Evolutionary conservation across 2,329 filamentous ascomycete species (phyloP).

Genomic region (Lecanicillium sp.): DNA sequence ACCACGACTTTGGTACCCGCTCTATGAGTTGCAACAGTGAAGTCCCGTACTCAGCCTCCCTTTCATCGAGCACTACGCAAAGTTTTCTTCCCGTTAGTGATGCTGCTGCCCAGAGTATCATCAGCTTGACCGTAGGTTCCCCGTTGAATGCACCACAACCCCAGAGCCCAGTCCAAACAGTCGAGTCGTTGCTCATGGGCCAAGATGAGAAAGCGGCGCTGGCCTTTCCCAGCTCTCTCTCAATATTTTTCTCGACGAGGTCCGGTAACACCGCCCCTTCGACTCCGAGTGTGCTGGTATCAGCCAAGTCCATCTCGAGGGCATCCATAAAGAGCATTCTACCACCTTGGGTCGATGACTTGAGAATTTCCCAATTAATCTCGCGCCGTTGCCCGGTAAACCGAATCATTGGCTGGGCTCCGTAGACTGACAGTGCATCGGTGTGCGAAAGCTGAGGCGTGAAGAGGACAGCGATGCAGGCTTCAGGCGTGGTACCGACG

Average conservation of each 20-base stretch:
- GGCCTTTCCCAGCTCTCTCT: conserved; percentile 27
- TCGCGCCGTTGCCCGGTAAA: conserved; percentile 26
- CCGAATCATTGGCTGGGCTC: conserved; percentile 25
- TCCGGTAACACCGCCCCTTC: conserved; percentile 21
- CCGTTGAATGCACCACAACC: conserved; percentile 32
- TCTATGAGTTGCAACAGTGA: conserved; percentile 16
- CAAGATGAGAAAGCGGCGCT: conserved; percentile 23
- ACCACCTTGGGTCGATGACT: conserved; percentile 18
- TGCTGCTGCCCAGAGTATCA: conserved; percentile 28
- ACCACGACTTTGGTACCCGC: conserved; percentile 5
- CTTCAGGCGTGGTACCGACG: conserved; percentile 29
- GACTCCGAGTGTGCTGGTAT: conserved; percentile 1
- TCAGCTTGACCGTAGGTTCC: conserved; percentile 26
- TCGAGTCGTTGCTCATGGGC: conserved; percentile 3
- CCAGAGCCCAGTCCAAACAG: conserved; percentile 26
- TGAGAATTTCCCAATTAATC: conserved; percentile 20
- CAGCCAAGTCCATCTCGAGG: conserved; percentile 26
- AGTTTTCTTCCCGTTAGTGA: conserved; percentile 20
- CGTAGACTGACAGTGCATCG: conserved; percentile 23
- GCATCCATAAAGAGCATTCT: conserved; percentile 32
- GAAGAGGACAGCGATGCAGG: conserved; percentile 29
- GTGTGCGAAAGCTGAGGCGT: conserved; percentile 24
- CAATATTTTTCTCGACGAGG: conserved; percentile 20
- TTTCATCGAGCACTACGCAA: conserved; percentile 17
- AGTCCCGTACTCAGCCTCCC: not conserved